A percentile compares a stretch with the other conserved stretches of the same genome.
Conservation (phyloP, 2,329 filamentous ascomycete species). For the Epichloe brachyelytri region DNA sequence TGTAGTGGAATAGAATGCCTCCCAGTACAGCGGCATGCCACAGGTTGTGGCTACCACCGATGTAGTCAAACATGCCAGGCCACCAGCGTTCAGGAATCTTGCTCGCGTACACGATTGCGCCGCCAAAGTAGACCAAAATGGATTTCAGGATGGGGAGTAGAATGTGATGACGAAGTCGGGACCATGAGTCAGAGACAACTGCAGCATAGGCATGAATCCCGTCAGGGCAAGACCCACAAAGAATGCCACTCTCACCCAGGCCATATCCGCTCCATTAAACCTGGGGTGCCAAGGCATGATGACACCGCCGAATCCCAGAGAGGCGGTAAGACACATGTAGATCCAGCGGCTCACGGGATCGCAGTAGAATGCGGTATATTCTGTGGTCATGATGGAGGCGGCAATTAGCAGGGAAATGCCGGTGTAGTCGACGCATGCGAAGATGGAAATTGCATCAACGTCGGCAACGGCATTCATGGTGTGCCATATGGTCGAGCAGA, state of each 20-base stretch:
- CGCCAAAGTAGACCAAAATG: constrained; percentile 70
- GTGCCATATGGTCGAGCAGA: constrained; percentile 95
- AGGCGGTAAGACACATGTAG: constrained; percentile 72
- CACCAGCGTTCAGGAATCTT: constrained; percentile 89
- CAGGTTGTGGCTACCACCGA: constrained; percentile 90
- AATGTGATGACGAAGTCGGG: constrained; percentile 74
- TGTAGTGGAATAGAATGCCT: constrained; percentile 94
- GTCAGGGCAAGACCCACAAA: constrained; percentile 79
- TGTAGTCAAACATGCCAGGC: constrained; percentile 88
- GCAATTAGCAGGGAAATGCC: constrained; percentile 92
- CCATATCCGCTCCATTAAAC: constrained; percentile 88
- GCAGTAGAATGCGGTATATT: constrained; percentile 98
- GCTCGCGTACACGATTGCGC: constrained; percentile 78
- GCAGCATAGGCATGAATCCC: constrained; percentile 77
- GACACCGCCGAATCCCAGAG: constrained; percentile 74
- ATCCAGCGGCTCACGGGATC: constrained; percentile 75
- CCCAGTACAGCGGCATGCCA: constrained; percentile 94
- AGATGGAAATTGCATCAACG: constrained; percentile 78
- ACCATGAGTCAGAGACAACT: constrained; percentile 68
- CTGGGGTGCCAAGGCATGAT: constrained; percentile 91
- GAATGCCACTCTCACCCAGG: constrained; percentile 84
- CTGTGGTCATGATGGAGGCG: constrained; percentile 92
- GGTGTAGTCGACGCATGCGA: constrained; percentile 96
- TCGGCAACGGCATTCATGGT: constrained; percentile 97
- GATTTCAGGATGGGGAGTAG: constrained; percentile 77